phyloP scores from a whole-genome alignment of 768 basidiomycete genomes.

The Tricholomella constricta region DNA sequence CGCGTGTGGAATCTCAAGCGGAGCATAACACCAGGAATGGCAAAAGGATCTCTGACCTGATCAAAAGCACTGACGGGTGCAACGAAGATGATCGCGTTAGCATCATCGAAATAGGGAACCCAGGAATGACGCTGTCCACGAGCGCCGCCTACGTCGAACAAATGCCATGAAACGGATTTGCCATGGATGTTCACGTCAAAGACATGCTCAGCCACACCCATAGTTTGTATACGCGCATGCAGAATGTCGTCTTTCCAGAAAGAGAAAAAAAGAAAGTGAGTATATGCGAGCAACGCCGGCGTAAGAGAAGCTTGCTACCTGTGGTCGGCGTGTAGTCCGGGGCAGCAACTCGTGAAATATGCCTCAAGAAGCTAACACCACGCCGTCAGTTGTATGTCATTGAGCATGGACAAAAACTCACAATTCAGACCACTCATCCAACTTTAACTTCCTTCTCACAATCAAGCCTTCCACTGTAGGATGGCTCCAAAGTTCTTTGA shows the following conservation, averaged over 20 bases:
- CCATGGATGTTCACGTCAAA: constrained; percentile 84
- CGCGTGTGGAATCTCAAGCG: not conserved
- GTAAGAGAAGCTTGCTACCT: constrained; percentile 41
- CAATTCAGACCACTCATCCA: constrained; percentile 92
- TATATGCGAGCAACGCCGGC: constrained; percentile 26
- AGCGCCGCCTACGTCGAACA: constrained; percentile 74
- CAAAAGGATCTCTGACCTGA: constrained; percentile 45
- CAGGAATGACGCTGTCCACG: constrained; percentile 74
- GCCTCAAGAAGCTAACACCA: constrained; percentile 63
- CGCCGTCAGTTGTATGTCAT: constrained; percentile 16
- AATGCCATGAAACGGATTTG: constrained; percentile 72
- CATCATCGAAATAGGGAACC: constrained; percentile 79
- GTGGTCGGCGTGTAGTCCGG: constrained; percentile 73
- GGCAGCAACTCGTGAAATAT: constrained; percentile 71
- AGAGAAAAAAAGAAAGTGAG: too few relatives aligned
- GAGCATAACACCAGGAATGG: not conserved
- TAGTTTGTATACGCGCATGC: constrained; percentile 88
- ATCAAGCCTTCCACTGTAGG: constrained; percentile 71
- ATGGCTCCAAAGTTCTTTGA: constrained; percentile 73
- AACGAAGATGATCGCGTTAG: constrained; percentile 79
- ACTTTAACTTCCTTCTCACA: constrained; percentile 64
- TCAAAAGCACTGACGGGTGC: constrained; percentile 81
- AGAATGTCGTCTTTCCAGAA: constrained; percentile 71
- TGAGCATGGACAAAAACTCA: constrained; percentile 40
- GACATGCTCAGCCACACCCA: constrained; percentile 83